Evolutionary conservation across 2,329 filamentous ascomycete species (phyloP), one percentile per base, ranked within the genome.

Genomic region (Tolypocladium endophyticum): DNA sequence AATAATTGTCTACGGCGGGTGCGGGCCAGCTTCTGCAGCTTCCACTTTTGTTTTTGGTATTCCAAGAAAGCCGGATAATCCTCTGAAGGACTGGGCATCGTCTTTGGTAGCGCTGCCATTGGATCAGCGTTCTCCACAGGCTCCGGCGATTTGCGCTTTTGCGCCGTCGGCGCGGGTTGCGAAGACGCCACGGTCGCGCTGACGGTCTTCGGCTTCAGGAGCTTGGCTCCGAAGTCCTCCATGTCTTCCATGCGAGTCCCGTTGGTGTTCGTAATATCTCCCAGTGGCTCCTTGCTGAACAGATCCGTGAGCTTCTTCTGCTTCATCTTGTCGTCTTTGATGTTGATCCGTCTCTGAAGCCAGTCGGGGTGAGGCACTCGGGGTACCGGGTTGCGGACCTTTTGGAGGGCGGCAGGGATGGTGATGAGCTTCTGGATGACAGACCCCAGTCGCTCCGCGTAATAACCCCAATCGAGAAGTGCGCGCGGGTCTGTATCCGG

Each of bases 371-470:
- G 95, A 8, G 89, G 81, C 16, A 99, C 91, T 64, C 95, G 83
- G 18, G 94, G 95, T 1, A 97, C 93, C 0, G 94, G 94, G 69
- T 99, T 99, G 59, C 87, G 84, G 59, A 99, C 83, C 74, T 96
- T 97, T 71, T 99, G 94, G 57, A 99, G 80, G 3, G 95, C 94
- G 20, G 94, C 95, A 2, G 94, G 94, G 65, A 99, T 99, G 1
- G 95, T 99, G 70, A 99, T 96, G 59, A 99, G 84, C 73, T 99
- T 99, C 75, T 99, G 94, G 57, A 99, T 95, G 59, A 99, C 94
- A 0, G 93, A 97, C 0, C 92, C 93, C 25, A 99, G 80, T 76
- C 94, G 91, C 69, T 99, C 95, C 2, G 92, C 81, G 71, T 99
- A 99, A 74, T 99, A 99, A 65, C 92, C 84, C 94, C 94, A 99